Conservation (phyloP, 441 rosid genomes). For the Raphanus hybrid region DNA sequence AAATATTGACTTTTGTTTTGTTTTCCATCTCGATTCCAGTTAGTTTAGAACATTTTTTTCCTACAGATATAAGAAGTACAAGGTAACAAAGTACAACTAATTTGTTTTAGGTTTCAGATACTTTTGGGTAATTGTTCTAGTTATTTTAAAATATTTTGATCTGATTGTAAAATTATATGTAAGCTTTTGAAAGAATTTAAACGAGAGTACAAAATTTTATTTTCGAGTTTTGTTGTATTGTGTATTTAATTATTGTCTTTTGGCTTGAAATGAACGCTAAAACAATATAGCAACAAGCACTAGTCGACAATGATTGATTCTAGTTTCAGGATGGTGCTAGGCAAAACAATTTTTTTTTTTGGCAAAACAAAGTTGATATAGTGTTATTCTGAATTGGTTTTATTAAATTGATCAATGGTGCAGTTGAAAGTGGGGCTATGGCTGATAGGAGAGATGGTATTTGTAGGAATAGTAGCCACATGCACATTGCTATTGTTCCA, state of each 20-base stretch:
- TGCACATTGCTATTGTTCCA: constrained; percentile 50
- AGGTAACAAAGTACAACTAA: neutral
- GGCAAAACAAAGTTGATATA: neutral
- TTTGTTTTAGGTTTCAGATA: neutral
- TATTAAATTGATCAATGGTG: neutral
- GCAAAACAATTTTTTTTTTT: too few species aligned
- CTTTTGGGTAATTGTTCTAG: too few species aligned
- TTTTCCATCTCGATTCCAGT: constrained; percentile 3
- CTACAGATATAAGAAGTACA: neutral
- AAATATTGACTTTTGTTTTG: neutral
- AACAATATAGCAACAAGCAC: neutral
- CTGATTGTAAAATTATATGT: neutral
- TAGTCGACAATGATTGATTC: neutral
- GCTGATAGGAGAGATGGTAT: constrained; percentile 52
- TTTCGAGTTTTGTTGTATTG: neutral
- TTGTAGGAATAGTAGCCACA: constrained; percentile 50
- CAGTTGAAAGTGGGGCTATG: constrained; percentile 39
- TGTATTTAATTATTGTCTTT: neutral
- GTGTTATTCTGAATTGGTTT: neutral
- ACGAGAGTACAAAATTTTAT: neutral
- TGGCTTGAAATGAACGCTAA: neutral
- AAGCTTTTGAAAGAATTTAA: neutral
- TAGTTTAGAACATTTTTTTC: neutral
- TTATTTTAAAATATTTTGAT: neutral
- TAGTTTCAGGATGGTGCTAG: neutral